Conservation (phyloP, 1,284 basidiomycete species). For the Cutaneotrichosporon sp. region DNA sequence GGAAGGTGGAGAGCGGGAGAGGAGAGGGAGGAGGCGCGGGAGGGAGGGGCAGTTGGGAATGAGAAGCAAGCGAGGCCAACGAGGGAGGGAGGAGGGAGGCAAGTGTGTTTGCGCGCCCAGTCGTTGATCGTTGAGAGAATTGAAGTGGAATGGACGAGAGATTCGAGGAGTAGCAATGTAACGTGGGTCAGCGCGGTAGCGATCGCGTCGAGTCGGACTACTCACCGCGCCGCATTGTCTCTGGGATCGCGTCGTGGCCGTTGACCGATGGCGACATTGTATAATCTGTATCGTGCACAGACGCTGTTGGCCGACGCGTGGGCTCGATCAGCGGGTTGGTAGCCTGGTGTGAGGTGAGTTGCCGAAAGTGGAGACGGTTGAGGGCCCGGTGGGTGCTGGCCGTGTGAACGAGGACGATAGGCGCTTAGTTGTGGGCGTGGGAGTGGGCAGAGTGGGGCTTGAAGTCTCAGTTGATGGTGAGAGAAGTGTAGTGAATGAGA, state of each 20-base stretch:
- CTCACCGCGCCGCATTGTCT: conserved; percentile 13
- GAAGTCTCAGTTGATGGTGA: too few species aligned
- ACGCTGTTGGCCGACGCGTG: not conserved
- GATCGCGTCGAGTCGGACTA: not conserved
- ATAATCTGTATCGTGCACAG: not conserved
- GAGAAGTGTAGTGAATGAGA: too few species aligned
- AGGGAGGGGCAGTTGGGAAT: not conserved
- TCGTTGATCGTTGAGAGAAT: not conserved
- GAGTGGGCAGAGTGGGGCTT: too few species aligned
- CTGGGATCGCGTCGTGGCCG: conserved; percentile 5
- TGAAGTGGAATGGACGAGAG: not conserved
- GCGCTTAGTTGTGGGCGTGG: too few species aligned
- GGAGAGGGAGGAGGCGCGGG: not conserved
- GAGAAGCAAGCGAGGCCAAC: not conserved
- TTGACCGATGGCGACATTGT: not conserved
- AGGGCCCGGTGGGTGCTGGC: too few species aligned
- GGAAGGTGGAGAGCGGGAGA: not conserved
- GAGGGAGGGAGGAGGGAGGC: not conserved
- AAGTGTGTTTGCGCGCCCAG: not conserved
- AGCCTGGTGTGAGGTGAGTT: too few species aligned
- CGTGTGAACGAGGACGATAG: too few species aligned
- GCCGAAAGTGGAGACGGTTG: too few species aligned
- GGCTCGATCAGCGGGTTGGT: too few species aligned
- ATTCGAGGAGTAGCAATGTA: not conserved
- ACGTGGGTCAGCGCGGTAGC: not conserved